phyloP scores from a whole-genome alignment of 495 filamentous ascomycete genomes.

The Neurospora tetrasperma region DNA sequence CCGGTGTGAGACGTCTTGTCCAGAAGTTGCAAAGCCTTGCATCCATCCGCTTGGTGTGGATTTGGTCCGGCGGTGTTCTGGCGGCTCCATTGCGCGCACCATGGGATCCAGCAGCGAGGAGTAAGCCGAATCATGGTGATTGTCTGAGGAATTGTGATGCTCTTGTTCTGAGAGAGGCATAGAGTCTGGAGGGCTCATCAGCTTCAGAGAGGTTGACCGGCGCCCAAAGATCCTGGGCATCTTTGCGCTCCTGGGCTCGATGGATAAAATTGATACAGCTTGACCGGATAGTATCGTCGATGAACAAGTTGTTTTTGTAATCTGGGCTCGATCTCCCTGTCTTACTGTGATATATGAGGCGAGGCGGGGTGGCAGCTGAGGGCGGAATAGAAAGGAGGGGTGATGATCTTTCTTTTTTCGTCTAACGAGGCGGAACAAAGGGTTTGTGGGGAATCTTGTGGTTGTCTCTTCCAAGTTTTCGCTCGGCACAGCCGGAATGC shows the following conservation, averaged over 20 bases:
- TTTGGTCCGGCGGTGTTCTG: constrained; percentile 3
- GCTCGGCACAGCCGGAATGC: neutral
- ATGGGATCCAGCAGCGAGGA: constrained; percentile 19
- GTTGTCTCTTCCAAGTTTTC: neutral
- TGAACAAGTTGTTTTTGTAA: neutral
- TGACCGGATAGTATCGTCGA: neutral
- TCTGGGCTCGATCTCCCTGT: neutral
- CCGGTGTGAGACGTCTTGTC: neutral
- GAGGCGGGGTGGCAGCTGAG: neutral
- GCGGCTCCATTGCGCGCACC: neutral
- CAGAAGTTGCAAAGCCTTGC: neutral
- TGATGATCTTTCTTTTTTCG: neutral
- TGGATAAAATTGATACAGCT: neutral
- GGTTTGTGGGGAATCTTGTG: neutral
- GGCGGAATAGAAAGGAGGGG: neutral
- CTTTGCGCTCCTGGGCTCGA: neutral
- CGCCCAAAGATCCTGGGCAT: neutral
- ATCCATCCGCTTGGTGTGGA: constrained; percentile 1
- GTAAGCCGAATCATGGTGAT: constrained; percentile 14
- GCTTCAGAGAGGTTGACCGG: neutral
- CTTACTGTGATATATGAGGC: neutral
- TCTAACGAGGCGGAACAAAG: neutral
- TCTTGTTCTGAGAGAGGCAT: neutral
- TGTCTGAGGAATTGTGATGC: neutral
- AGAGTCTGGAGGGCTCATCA: neutral